Evolutionary conservation across 345 rosid genomes (phyloP).

Genomic region (Corchorus olitorius): DNA sequence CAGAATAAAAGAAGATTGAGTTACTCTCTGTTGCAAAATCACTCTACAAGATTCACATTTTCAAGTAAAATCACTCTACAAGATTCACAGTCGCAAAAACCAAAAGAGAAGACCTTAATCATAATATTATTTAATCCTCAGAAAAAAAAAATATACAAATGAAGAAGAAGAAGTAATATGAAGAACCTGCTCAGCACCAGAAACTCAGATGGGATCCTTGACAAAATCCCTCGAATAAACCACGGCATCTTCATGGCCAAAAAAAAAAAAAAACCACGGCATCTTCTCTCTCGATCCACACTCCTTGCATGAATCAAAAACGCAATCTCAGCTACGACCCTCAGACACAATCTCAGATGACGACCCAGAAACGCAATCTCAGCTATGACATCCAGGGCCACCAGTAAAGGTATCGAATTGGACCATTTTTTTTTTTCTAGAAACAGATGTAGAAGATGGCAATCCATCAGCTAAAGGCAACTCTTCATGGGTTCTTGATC

Average conservation of each 20-base stretch:
- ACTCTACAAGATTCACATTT: too few species aligned
- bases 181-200: slow-evolving; percentile 56
- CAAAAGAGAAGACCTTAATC: neutral
- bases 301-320: slow-evolving; percentile 49
- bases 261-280: too few species aligned
- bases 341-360: neutral
- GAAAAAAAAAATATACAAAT: neutral
- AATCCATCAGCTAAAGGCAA: slow-evolving; percentile 34
- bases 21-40: too few species aligned
- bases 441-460: slow-evolving; percentile 32
- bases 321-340: too few species aligned
- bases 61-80: too few species aligned
- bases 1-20: too few species aligned
- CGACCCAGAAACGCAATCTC: slow-evolving; percentile 87
- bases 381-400: slow-evolving; percentile 63
- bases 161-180: neutral
- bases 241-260: slow-evolving; percentile 40
- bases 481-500: slow-evolving; percentile 47
- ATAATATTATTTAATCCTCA: neutral
- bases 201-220: slow-evolving; percentile 66
- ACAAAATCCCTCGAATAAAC: slow-evolving; percentile 69
- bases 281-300: too few species aligned
- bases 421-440: slow-evolving; percentile 57
- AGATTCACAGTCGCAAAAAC: too few species aligned
- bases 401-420: slow-evolving; percentile 61